A percentile compares a stretch with the other conserved stretches of the same genome.
These are phyloP conservation scores for Lactarius sanguifluus DNA, from an alignment of 768 basidiomycete genomes.

Conservation along the genomic window DNA sequence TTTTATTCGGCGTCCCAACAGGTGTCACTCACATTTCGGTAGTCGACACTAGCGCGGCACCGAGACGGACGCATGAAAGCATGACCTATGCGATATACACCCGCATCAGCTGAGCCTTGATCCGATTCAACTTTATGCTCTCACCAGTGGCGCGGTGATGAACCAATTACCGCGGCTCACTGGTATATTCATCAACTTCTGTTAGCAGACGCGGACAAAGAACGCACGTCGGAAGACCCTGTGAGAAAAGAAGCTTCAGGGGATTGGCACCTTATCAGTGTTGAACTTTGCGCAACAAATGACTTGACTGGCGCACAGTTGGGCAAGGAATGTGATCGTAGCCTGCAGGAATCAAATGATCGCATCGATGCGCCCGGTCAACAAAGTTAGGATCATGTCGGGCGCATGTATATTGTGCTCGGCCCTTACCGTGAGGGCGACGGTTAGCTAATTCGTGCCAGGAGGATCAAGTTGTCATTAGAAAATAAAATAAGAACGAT, in stretches of 20 bases:
- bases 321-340: slow-evolving; percentile 11
- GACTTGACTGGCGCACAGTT: slow-evolving; percentile 6
- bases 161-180: slow-evolving; percentile 18
- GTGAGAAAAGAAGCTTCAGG: slow-evolving; percentile 16
- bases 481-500: background rate
- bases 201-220: background rate
- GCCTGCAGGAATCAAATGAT: slow-evolving; percentile 1
- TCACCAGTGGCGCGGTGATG: slow-evolving; percentile 19
- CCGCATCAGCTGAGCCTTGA: background rate
- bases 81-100: slow-evolving; percentile 1
- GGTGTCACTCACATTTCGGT: slow-evolving; percentile 15
- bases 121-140: background rate
- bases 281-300: background rate
- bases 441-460: slow-evolving; percentile 11
- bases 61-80: slow-evolving; percentile 2
- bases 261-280: background rate
- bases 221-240: slow-evolving; percentile 18
- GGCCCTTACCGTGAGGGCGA: slow-evolving; percentile 19
- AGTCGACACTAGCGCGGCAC: slow-evolving; percentile 10
- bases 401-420: too few relatives aligned
- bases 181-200: background rate
- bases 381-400: background rate
- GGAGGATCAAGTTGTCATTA: background rate
- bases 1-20: background rate
- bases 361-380: background rate